Evolutionary conservation across 2,329 filamentous ascomycete species (phyloP), one percentile per base, ranked within the genome.

Genomic region (Dothideomycetidae sp.): DNA sequence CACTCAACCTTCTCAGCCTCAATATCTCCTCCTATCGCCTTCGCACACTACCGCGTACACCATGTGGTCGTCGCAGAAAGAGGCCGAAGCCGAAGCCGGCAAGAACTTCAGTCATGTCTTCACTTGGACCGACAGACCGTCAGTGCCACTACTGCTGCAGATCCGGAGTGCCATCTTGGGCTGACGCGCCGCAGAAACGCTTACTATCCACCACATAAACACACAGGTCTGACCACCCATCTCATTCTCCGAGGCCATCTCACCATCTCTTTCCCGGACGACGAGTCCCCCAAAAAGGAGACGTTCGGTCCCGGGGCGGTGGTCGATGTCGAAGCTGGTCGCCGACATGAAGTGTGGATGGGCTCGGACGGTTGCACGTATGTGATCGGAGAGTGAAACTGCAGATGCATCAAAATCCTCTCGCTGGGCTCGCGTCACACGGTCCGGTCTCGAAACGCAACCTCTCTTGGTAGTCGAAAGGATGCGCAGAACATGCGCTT

Each of bases 401-500:
- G n/a, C 21, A 26, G n/a, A 26, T 7, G n/a, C 21, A 7, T 26
- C 21, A 7, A n/a, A 26, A 7, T n/a, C 21, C 7, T 26, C 21
- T 26, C 7, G 21, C 21, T 26, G 21, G 7, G 21, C 7, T 26
- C 7, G 21, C 7, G 7, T 26, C 21, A 26, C 21, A 3, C 12
- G 4, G 12, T 5, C 28, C 21, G 15, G 13, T 44, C 34, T 21
- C 71, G 67, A 62, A 93, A 94, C 10, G 86, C 90, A 4, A 94
- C 82, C 49, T 82, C 75, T 21, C 66, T 60, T 2, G 90, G 90
- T 42, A 98, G 55, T 44, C 85, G 73, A 60, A 98, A 96, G 48
- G 76, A 92, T 18, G 84, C 88, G 57, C 90, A 96, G 58, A 88
- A 96, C 86, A 94, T 94, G 53, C 80, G 73, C 68, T 98, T 98